Conservation (phyloP, 805 yeast species). For the Saturnispora zaruensis region DNA sequence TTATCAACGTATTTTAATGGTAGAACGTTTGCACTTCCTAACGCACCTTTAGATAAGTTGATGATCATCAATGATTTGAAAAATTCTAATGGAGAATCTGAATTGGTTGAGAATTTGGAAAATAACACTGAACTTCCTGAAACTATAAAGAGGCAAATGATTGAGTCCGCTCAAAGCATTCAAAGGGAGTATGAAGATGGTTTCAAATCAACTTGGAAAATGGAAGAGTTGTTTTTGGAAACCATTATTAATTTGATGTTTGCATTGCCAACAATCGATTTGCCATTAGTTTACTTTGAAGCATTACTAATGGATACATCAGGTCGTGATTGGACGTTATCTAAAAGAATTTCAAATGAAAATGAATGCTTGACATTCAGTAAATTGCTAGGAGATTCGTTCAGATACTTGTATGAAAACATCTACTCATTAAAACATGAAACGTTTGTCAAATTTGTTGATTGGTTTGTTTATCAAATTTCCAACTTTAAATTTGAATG, state of each 20-base stretch:
- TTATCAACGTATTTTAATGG: constrained; percentile 65
- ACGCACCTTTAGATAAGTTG: constrained; percentile 69
- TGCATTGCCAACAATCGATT: constrained; percentile 58
- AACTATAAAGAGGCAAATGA: constrained; percentile 21
- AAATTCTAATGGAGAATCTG: constrained; percentile 32
- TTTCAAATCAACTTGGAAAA: constrained; percentile 65
- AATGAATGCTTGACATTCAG: constrained; percentile 52
- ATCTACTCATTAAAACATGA: constrained; percentile 67
- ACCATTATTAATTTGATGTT: constrained; percentile 70
- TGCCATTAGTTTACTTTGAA: constrained; percentile 71
- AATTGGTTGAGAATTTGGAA: constrained; percentile 23
- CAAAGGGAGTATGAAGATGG: constrained; percentile 33
- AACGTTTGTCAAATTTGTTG: constrained; percentile 59
- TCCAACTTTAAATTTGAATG: constrained; percentile 92
- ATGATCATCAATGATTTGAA: constrained; percentile 31
- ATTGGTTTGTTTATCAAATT: constrained; percentile 90
- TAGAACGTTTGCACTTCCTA: constrained; percentile 60
- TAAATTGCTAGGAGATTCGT: constrained; percentile 89
- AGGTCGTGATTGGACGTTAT: constrained; percentile 56
- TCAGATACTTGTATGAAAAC: constrained; percentile 69
- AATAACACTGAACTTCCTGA: constrained; percentile 23
- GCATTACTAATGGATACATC: constrained; percentile 83
- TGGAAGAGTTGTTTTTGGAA: constrained; percentile 85
- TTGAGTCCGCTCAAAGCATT: constrained; percentile 29
- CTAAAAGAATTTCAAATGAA: constrained; percentile 19